These are phyloP conservation scores for Alternaria sp. DNA, from an alignment of 2,329 filamentous ascomycete genomes.

Conservation along the genomic window DNA sequence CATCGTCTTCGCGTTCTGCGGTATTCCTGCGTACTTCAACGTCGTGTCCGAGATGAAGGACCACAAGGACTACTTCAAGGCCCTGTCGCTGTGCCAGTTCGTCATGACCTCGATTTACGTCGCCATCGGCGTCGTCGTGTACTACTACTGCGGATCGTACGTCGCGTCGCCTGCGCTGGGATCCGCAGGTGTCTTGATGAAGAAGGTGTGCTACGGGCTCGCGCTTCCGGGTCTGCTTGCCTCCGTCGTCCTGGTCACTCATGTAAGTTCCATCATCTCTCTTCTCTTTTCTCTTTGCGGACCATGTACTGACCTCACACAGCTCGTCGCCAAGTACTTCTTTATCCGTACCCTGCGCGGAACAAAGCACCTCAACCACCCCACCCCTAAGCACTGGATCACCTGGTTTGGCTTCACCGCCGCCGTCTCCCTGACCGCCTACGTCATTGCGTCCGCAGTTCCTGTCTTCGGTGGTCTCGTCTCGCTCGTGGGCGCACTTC, in stretches of 20 bases:
- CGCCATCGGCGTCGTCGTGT: slow-evolving; percentile 71
- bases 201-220: slow-evolving; percentile 72
- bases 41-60: slow-evolving; percentile 71
- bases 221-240: slow-evolving; percentile 62
- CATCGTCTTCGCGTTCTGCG: slow-evolving; percentile 51
- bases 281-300: too few relatives aligned
- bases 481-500: slow-evolving; percentile 37
- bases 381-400: slow-evolving; percentile 38
- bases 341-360: slow-evolving; percentile 76
- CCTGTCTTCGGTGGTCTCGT: slow-evolving; percentile 42
- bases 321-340: slow-evolving; percentile 41
- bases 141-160: slow-evolving; percentile 68
- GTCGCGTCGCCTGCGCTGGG: slow-evolving; percentile 73
- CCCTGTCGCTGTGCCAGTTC: slow-evolving; percentile 64
- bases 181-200: slow-evolving; percentile 64
- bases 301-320: background rate
- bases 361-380: slow-evolving; percentile 65
- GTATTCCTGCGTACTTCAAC: slow-evolving; percentile 72
- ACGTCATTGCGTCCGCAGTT: slow-evolving; percentile 39
- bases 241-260: slow-evolving; percentile 34
- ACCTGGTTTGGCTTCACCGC: slow-evolving; percentile 37
- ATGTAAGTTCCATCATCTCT: slow-evolving; percentile 23
- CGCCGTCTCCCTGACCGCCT: slow-evolving; percentile 28
- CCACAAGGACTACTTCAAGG: slow-evolving; percentile 25
- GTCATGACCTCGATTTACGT: slow-evolving; percentile 70